phyloP scores from a whole-genome alignment of 331 rosid genomes.

The Quercus tomentella region DNA sequence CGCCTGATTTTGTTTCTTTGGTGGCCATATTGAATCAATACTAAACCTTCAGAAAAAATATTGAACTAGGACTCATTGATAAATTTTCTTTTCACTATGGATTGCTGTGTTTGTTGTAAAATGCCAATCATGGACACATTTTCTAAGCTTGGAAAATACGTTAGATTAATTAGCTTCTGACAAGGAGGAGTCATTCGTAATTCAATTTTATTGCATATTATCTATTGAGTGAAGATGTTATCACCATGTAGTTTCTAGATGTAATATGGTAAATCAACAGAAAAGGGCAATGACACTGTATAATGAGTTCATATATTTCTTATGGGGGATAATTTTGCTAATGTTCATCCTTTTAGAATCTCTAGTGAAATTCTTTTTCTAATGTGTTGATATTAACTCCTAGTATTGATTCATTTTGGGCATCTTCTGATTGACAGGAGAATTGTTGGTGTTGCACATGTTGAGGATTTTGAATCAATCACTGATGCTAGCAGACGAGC shows the following conservation, averaged over 20 bases:
- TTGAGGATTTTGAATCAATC: slow-evolving; percentile 82
- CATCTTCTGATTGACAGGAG: slow-evolving; percentile 44
- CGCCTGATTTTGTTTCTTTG: too few species aligned
- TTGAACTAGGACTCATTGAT: neutral
- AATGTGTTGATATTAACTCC: too few species aligned
- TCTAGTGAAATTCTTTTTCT: too few species aligned
- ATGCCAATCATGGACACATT: neutral
- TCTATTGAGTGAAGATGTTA: neutral
- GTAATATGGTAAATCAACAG: too few species aligned
- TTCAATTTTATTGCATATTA: neutral
- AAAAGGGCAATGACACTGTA: too few species aligned
- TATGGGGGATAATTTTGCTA: neutral
- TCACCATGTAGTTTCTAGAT: neutral
- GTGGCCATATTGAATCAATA: neutral
- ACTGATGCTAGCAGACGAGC: slow-evolving; percentile 44
- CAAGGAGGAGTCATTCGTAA: too few species aligned
- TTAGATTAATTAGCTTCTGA: too few species aligned
- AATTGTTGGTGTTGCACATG: slow-evolving; percentile 86
- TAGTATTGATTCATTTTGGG: neutral
- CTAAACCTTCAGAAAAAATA: too few species aligned
- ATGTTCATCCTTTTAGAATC: neutral
- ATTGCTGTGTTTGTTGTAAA: neutral
- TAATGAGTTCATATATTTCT: neutral
- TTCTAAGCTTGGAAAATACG: neutral
- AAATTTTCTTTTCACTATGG: neutral